Percentiles rank a stretch among this genome's conserved stretches.
These are phyloP conservation scores for Arthrobotrys sinensis DNA, from an alignment of 2,329 filamentous ascomycete species.

Conservation along the genomic window DNA sequence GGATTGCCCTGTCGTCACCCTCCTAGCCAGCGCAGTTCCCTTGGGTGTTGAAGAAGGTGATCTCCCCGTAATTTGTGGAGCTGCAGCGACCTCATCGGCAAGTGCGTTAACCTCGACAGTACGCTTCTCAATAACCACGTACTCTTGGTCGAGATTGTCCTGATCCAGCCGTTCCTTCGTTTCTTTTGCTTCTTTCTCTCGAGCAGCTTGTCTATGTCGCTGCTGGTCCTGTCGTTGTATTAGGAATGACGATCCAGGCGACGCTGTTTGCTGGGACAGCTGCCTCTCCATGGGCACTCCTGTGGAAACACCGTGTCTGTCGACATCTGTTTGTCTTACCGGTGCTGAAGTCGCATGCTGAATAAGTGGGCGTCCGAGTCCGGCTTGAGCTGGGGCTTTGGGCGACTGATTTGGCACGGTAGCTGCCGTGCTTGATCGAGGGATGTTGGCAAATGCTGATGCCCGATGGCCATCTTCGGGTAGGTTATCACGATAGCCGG, in stretches of 20 bases:
- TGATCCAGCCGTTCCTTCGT: slow-evolving; percentile 74
- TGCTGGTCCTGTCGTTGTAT: slow-evolving; percentile 63
- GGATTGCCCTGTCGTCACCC: slow-evolving; percentile 67
- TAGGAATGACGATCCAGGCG: slow-evolving; percentile 63
- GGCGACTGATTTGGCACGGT: slow-evolving; percentile 27
- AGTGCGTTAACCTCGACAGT: slow-evolving; percentile 97
- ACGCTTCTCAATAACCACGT: slow-evolving; percentile 94
- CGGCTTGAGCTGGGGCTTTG: slow-evolving; percentile 27
- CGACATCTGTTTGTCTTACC: slow-evolving; percentile 34
- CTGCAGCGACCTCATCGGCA: slow-evolving; percentile 92
- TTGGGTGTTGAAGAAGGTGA: slow-evolving; percentile 62
- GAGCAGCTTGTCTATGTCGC: slow-evolving; percentile 47
- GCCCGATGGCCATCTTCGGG: slow-evolving; percentile 36
- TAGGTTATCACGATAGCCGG: slow-evolving; percentile 28
- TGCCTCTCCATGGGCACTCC: slow-evolving; percentile 60
- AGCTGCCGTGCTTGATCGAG: slow-evolving; percentile 18
- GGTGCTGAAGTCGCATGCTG: slow-evolving; percentile 43
- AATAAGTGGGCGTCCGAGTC: slow-evolving; percentile 27
- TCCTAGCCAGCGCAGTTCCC: slow-evolving; percentile 60
- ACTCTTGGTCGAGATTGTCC: slow-evolving; percentile 87
- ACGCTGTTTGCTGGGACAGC: slow-evolving; percentile 61
- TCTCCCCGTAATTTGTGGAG: slow-evolving; percentile 75
- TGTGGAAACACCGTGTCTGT: slow-evolving; percentile 40
- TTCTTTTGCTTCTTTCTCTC: slow-evolving; percentile 57
- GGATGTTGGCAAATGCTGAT: slow-evolving; percentile 25